Evolutionary conservation across 73 alveolate species (phyloP), one percentile per base, ranked within the genome.

Genomic region (Paramecium primaurelia): DNA sequence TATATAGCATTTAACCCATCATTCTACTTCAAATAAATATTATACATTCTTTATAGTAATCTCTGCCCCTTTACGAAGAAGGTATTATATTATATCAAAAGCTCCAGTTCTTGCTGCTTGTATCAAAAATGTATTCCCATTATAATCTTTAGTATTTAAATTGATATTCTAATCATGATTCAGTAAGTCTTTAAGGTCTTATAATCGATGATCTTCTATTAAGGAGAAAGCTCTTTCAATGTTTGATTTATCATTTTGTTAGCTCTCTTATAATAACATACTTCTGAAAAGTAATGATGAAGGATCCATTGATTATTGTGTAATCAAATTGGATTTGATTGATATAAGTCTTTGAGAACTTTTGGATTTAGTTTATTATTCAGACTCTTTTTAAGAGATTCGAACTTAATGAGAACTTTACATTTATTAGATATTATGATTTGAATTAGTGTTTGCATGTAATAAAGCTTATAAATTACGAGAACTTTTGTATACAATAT

Each of bases 31-130:
- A 64, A 28, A 11, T 11, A 32, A 2, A 64, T 64, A 14, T 32
- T 1, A 7, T 64, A 64, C 84, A 28, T 64, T 64, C 11, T 28
- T 64, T 2, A 28, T 64, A 25, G 84, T 25, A 28, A 34, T 28
- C 7, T 64, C 84, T 32, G 84, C 84, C 0, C 84, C 84, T 32
- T 14, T 25, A 14, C 47, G 84, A 64, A 64, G 84, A 3, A 64
- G 49, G 12, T 11, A 64, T 7, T 64, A 32, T 12, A 64, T 64
- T 11, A 64, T 64, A 28, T 64, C 84, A 32, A 25, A 12, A 8
- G 84, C 84, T 64, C 84, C 84, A 12, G 84, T 64, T 12, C 84
- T 28, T 32, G 84, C 45, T 64, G 84, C 84, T 32, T 32, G 30
- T 32, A 64, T 64, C 30, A 64, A 34, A 64, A 64, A 64, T 3